Evolutionary conservation across 2,329 filamentous ascomycete species (phyloP).

Genomic region (Helotiales sp.): DNA sequence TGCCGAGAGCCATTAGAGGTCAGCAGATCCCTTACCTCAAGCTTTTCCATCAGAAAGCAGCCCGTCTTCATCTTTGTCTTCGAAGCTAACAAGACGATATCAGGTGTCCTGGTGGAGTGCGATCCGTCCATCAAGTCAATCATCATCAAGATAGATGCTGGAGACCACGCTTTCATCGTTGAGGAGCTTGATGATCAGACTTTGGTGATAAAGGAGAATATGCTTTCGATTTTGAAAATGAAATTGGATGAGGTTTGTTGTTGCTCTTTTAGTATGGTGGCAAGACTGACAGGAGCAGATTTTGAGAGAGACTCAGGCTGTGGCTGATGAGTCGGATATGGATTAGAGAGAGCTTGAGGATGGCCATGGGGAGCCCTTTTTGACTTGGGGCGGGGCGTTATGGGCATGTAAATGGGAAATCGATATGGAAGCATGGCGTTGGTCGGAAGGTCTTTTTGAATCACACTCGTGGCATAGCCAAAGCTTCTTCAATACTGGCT

Average conservation of each 20-base stretch:
- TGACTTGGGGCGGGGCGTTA: conserved; percentile 3
- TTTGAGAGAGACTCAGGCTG: conserved; percentile 41
- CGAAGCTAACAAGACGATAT: conserved; percentile 12
- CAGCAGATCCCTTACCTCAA: conserved; percentile 39
- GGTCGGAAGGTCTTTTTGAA: background rate
- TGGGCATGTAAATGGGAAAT: background rate
- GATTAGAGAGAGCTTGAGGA: conserved; percentile 6
- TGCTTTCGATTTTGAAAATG: conserved; percentile 69
- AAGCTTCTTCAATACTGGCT: background rate
- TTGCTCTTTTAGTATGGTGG: conserved; percentile 14
- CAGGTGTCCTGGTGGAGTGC: conserved; percentile 77
- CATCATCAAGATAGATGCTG: conserved; percentile 75
- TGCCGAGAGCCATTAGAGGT: conserved; percentile 65
- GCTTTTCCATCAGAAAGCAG: background rate
- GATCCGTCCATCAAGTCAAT: conserved; percentile 89
- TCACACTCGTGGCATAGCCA: background rate
- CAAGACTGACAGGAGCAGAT: conserved; percentile 32
- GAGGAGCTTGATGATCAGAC: conserved; percentile 81
- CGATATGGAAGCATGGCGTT: background rate
- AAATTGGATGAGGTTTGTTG: conserved; percentile 68
- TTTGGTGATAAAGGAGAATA: conserved; percentile 75
- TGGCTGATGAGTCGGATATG: conserved; percentile 19
- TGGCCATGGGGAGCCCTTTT: background rate
- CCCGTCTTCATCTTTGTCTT: background rate
- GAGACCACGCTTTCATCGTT: conserved; percentile 75